Conservation (phyloP, 202 grass and related monocot species). For the Digitaria exilis region DNA sequence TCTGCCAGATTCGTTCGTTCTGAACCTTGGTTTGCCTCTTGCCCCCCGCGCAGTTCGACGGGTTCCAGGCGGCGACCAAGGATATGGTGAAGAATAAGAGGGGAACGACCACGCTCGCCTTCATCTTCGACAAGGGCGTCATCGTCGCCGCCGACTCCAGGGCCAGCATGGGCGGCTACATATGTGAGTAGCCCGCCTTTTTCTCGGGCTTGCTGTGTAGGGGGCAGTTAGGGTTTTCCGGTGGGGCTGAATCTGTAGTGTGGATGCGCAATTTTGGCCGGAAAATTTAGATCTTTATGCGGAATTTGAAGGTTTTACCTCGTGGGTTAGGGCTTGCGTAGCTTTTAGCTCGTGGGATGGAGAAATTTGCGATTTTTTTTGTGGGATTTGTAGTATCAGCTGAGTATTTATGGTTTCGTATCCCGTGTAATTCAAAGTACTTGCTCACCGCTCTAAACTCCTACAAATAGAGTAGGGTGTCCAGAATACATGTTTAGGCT, state of each 20-base stretch:
- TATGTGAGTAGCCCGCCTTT: conserved; percentile 59
- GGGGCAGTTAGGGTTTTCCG: conserved; percentile 15
- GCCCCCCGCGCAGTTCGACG: conserved; percentile 62
- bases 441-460: not conserved
- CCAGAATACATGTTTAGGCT: not conserved
- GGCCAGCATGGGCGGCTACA: conserved; percentile 99
- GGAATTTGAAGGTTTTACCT: not conserved
- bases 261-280: conserved; percentile 7
- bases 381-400: not conserved
- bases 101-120: conserved; percentile 89
- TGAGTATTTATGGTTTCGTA: not conserved
- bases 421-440: not conserved
- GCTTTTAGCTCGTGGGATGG: not conserved
- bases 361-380: not conserved
- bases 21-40: conserved; percentile 1
- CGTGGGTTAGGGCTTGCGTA: not conserved
- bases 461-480: not conserved
- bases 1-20: conserved; percentile 30
- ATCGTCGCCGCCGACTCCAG: conserved; percentile 95
- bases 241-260: not conserved
- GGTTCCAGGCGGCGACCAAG: conserved; percentile 68
- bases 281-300: conserved; percentile 11
- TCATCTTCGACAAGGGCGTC: conserved; percentile 94
- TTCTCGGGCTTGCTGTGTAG: not conserved
- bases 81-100: conserved; percentile 66